phyloP scores from a whole-genome alignment of 768 basidiomycete species.

The Rubroboletus pulcherrimus region DNA sequence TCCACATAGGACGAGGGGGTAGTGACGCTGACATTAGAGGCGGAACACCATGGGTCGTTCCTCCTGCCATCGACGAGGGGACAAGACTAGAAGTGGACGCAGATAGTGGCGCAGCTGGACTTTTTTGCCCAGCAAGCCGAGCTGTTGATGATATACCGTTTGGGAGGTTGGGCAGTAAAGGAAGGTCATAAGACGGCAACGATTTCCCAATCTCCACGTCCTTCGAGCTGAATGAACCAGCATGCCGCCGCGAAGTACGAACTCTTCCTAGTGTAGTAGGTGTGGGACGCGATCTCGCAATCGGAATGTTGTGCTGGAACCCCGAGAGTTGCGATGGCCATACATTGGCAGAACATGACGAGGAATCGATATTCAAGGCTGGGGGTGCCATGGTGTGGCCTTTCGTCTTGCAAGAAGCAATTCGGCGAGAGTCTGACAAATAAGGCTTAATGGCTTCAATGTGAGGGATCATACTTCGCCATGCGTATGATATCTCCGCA shows the following conservation, averaged over 20 bases:
- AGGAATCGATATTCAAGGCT: conserved; percentile 18
- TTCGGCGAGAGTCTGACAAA: conserved; percentile 44
- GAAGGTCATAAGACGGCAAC: conserved; percentile 59
- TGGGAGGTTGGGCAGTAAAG: conserved; percentile 26
- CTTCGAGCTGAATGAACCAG: conserved; percentile 92
- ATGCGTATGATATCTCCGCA: conserved; percentile 83
- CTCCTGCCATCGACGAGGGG: conserved; percentile 6
- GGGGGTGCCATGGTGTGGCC: conserved; percentile 27
- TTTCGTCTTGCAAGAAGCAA: conserved; percentile 30
- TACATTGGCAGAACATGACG: conserved; percentile 27
- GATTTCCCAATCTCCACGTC: conserved; percentile 87
- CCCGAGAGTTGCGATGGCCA: conserved; percentile 22
- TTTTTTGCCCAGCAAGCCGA: conserved; percentile 51
- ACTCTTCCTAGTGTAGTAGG: conserved; percentile 36
- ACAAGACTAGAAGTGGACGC: conserved; percentile 20
- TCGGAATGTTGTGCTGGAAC: conserved; percentile 23
- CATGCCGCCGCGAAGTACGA: conserved; percentile 73
- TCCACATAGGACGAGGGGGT: conserved; percentile 10
- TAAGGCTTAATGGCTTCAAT: conserved; percentile 66
- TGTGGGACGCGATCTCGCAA: conserved; percentile 28
- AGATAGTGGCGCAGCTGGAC: conserved; percentile 37
- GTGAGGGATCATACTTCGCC: conserved; percentile 73
- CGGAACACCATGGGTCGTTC: conserved; percentile 1
- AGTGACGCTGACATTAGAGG: conserved; percentile 11
- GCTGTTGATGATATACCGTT: conserved; percentile 28